Evolutionary conservation across 352 stramenopile species (phyloP).

Genomic region (Phytophthora hybrid): DNA sequence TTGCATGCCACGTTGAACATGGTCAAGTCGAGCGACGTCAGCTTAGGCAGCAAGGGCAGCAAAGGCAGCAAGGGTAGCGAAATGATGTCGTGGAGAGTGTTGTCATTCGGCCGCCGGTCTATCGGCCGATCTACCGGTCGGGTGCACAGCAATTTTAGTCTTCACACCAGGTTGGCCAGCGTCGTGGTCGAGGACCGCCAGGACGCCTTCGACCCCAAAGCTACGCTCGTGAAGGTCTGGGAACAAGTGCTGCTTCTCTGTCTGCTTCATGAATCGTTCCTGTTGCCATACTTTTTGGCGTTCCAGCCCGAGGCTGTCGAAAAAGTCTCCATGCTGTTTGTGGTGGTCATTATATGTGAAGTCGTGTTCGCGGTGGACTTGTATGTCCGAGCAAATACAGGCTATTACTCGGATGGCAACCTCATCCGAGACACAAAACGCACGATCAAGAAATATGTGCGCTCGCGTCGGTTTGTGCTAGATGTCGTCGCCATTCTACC

Average conservation of each 20-base stretch:
- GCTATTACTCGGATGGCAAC: conserved; percentile 65
- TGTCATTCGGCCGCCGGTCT: conserved; percentile 23
- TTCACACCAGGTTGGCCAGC: conserved; percentile 20
- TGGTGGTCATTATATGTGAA: conserved; percentile 45
- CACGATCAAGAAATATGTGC: conserved; percentile 54
- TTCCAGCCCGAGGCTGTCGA: conserved; percentile 40
- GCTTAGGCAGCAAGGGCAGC: background rate
- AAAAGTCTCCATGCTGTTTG: conserved; percentile 30
- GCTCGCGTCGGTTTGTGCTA: conserved; percentile 49
- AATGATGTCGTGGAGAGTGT: conserved; percentile 4
- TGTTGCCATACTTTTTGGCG: conserved; percentile 60
- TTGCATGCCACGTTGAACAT: background rate
- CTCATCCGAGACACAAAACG: conserved; percentile 50
- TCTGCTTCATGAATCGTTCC: conserved; percentile 59
- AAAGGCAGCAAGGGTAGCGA: background rate
- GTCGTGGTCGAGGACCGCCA: conserved; percentile 32
- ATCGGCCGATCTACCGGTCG: conserved; percentile 15
- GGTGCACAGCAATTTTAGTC: conserved; percentile 19
- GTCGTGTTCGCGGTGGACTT: conserved; percentile 64
- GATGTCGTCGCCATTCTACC: conserved; percentile 55
- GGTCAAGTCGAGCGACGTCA: conserved; percentile 8
- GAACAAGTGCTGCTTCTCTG: conserved; percentile 55
- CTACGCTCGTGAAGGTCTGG: conserved; percentile 49
- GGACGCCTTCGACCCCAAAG: conserved; percentile 58
- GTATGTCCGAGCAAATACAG: conserved; percentile 58